Base-by-base conservation (phyloP, 768 basidiomycete species). In the Galerina marginata region DNA sequence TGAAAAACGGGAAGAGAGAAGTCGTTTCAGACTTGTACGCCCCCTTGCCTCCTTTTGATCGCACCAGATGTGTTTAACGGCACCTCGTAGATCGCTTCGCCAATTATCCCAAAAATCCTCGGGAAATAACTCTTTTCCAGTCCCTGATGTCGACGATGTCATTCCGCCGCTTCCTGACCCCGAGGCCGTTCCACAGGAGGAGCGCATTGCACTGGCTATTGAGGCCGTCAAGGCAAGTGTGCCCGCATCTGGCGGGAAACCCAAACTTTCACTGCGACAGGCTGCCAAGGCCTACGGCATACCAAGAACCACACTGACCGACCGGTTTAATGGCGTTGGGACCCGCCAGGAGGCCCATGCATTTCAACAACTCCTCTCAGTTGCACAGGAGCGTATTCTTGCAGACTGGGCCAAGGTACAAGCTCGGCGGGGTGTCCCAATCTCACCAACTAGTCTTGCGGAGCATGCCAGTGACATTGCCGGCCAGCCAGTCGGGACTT, bases 331-430 rank as follows among this genome's bases (percentile, higher is more conserved):
- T 5, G 16, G 45, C 6, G 16, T 12, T 9, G 26, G 26, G 15
- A 6, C 45, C 4, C 6, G 14, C 9, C 3, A 16, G 3, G 45
- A 46, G n/a, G 45, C 45, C 5, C 45, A 46, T 46, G 45, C 20
- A 4, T 5, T 9, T 46, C 20, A 7, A 12, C 45, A 14, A 9
- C 2, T 16, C 9, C 36, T 56, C 29, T 15, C 45, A n/a, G 20
- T 29, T 36, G 54, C 43, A 3, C 26, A 72, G 55, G 73, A 73
- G 45, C 49, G 61, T 15, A 51, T 70, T 40, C 58, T 72, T 12
- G 62, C 61, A 3, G 60, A 67, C 6, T 74, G 71, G 72, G 64
- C 56, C 7, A 70, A 69, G 47, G 63, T 55, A 11, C 48, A 57
- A 54, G 74, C 51, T 40, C 60, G 55, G n/a, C 53, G 63, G 3